Percentiles rank a stretch among this genome's conserved stretches.
Conservation (phyloP, 1,284 basidiomycete genomes). For the Trametes versicolor region DNA sequence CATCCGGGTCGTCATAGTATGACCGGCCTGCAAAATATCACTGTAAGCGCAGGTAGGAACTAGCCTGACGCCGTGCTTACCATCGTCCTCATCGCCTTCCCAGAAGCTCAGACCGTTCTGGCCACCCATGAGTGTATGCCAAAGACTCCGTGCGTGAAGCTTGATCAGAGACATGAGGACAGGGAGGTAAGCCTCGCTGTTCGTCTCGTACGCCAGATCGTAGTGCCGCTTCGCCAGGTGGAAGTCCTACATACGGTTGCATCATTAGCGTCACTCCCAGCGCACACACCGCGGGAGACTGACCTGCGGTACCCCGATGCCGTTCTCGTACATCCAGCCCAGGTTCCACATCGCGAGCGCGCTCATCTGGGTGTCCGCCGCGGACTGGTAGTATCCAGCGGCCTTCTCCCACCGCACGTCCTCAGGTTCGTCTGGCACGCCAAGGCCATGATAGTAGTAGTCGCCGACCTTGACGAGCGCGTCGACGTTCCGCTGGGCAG, state of each 20-base stretch:
- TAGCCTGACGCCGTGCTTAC: conserved; percentile 42
- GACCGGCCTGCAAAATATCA: conserved; percentile 19
- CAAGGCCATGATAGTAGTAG: conserved; percentile 92
- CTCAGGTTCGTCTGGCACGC: conserved; percentile 72
- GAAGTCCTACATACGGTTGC: conserved; percentile 82
- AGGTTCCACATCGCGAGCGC: conserved; percentile 98
- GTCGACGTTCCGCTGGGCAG: conserved; percentile 93
- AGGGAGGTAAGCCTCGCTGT: conserved; percentile 89
- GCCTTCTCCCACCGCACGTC: conserved; percentile 83
- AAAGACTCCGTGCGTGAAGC: conserved; percentile 86
- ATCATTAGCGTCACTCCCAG: neutral
- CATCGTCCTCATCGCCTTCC: conserved; percentile 54
- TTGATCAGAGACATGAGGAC: conserved; percentile 85
- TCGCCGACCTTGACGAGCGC: conserved; percentile 97
- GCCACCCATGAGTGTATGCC: conserved; percentile 81
- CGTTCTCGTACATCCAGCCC: conserved; percentile 99
- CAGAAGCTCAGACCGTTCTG: conserved; percentile 73
- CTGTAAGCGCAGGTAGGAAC: neutral
- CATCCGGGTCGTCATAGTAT: conserved; percentile 32
- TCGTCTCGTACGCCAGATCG: conserved; percentile 89
- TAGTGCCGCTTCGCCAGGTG: conserved; percentile 97
- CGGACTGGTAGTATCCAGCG: conserved; percentile 92
- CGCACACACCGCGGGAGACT: conserved; percentile 27
- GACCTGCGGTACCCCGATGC: conserved; percentile 88
- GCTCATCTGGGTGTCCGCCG: conserved; percentile 90